Conservation (phyloP, 331 rosid genomes). For the Quercus phellos region DNA sequence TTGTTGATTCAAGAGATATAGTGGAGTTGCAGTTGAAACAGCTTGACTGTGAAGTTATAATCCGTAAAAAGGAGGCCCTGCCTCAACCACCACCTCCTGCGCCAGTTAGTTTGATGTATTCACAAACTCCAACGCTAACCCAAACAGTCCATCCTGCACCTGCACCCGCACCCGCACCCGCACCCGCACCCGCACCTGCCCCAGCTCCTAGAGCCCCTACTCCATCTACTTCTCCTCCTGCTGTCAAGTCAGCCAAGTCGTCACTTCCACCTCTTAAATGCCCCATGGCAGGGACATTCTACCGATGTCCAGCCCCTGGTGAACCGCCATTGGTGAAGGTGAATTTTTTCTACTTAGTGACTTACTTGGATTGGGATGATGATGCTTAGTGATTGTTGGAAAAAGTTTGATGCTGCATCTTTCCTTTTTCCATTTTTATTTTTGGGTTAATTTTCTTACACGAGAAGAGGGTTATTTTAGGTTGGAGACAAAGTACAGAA, state of each 20-base stretch:
- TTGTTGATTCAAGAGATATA: slow-evolving; percentile 86
- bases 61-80: slow-evolving; percentile 71
- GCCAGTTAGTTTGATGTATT: slow-evolving; percentile 31
- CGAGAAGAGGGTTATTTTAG: slow-evolving; percentile 31
- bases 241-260: slow-evolving; percentile 39
- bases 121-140: slow-evolving; percentile 16
- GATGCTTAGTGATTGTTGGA: neutral
- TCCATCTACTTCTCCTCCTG: slow-evolving; percentile 36
- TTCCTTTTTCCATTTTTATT: neutral
- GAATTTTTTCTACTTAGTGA: slow-evolving; percentile 8
- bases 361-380: neutral
- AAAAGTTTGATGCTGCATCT: neutral
- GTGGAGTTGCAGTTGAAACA: slow-evolving; percentile 69
- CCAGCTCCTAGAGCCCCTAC: slow-evolving; percentile 18
- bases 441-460: slow-evolving; percentile 1
- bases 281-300: slow-evolving; percentile 85
- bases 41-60: slow-evolving; percentile 55
- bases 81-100: slow-evolving; percentile 45
- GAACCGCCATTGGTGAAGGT: slow-evolving; percentile 78
- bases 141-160: slow-evolving; percentile 19
- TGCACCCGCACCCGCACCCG: slow-evolving; percentile 5
- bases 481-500: slow-evolving; percentile 71
- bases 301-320: slow-evolving; percentile 61
- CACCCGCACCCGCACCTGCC: slow-evolving; percentile 21
- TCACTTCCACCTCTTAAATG: slow-evolving; percentile 54